Conservation (phyloP, 768 basidiomycete species). For the Lentinula sp. region DNA sequence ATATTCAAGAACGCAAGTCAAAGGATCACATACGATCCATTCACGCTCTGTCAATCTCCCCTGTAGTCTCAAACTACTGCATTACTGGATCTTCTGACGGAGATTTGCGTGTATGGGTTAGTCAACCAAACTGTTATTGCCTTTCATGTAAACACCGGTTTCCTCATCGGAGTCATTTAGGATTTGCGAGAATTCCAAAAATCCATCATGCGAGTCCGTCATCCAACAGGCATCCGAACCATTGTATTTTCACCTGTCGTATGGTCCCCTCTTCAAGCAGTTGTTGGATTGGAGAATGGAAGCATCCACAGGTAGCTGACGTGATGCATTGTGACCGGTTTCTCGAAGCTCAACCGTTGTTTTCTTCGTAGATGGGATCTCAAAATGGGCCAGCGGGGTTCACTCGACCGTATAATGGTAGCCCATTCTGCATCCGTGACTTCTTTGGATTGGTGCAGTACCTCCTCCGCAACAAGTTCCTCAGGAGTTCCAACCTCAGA, state of each 20-base stretch:
- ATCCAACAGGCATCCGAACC: conserved; percentile 62
- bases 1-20: conserved; percentile 46
- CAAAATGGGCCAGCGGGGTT: conserved; percentile 68
- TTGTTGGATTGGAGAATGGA: conserved; percentile 66
- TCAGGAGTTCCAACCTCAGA: conserved; percentile 15
- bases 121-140: conserved; percentile 11
- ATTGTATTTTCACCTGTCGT: conserved; percentile 65
- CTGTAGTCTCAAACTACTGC: conserved; percentile 63
- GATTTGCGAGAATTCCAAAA: conserved; percentile 69
- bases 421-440: conserved; percentile 72
- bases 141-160: background rate
- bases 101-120: conserved; percentile 74
- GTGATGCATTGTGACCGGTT: background rate
- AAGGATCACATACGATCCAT: conserved; percentile 72
- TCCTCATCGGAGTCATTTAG: conserved; percentile 24
- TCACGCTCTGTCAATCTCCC: conserved; percentile 61
- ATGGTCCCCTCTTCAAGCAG: conserved; percentile 61
- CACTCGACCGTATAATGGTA: conserved; percentile 64
- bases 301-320: conserved; percentile 52
- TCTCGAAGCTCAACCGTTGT: background rate
- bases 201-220: conserved; percentile 65
- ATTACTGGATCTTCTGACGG: conserved; percentile 80
- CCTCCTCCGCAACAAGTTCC: conserved; percentile 18
- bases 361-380: conserved; percentile 60
- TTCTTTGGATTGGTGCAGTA: conserved; percentile 63